phyloP scores from a whole-genome alignment of 805 yeast genomes.

The Candida silvatica region DNA sequence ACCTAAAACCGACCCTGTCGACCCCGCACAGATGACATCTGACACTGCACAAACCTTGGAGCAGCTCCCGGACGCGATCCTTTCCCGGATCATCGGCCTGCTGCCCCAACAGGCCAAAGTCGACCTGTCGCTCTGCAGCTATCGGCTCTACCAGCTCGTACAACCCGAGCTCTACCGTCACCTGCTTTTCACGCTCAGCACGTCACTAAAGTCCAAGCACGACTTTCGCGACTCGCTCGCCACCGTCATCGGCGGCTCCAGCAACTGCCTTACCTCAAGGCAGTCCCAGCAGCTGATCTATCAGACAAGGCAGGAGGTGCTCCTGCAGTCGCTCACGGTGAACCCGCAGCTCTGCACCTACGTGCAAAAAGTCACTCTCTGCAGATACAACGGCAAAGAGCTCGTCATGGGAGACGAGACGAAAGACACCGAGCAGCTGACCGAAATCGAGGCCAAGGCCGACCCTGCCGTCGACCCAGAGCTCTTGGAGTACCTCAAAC shows the following conservation, averaged over 20 bases:
- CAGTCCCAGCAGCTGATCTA: conserved; percentile 30
- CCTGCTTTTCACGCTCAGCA: conserved; percentile 27
- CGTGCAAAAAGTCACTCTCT: conserved; percentile 28
- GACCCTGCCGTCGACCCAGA: not conserved
- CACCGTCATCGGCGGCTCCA: conserved; percentile 31
- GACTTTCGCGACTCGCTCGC: conserved; percentile 27
- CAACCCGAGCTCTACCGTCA: conserved; percentile 27
- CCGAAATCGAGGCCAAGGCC: not conserved
- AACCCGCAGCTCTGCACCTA: conserved; percentile 26
- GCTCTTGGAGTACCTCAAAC: conserved; percentile 3
- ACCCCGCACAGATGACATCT: not conserved
- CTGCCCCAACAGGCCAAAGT: conserved; percentile 33
- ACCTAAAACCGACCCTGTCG: no score
- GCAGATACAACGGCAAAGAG: conserved; percentile 2
- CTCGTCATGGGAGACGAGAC: not conserved
- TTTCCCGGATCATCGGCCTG: conserved; percentile 15
- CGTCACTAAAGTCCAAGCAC: conserved; percentile 19
- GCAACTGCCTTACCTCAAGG: conserved; percentile 23
- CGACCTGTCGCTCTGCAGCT: conserved; percentile 24
- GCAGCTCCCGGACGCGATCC: conserved; percentile 14
- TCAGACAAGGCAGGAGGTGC: conserved; percentile 29
- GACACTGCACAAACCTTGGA: conserved; percentile 8
- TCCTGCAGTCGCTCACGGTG: conserved; percentile 28
- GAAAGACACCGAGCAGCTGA: not conserved
- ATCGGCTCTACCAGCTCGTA: conserved; percentile 22